Conservation (phyloP, 2,329 filamentous ascomycete genomes). For the Thielaviopsis musarum region DNA sequence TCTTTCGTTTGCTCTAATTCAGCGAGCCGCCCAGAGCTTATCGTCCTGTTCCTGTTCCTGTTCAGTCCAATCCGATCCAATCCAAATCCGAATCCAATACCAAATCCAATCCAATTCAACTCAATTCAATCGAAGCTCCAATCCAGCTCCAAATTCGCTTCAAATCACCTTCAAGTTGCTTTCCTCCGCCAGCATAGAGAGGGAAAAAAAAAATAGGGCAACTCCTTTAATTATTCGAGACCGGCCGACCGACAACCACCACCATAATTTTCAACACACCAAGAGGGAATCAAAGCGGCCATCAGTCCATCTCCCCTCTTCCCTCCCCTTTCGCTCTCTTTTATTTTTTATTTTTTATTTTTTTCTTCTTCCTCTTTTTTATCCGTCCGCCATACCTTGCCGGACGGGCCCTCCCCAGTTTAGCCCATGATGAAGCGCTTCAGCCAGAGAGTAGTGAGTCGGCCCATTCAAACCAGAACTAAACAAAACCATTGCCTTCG, state of each 20-base stretch:
- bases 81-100: background rate
- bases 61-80: background rate
- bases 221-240: background rate
- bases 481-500: background rate
- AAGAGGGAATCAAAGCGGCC: background rate
- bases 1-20: background rate
- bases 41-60: background rate
- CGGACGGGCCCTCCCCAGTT: slow-evolving; percentile 14
- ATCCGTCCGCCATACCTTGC: slow-evolving; percentile 10
- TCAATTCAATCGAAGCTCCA: background rate
- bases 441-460: slow-evolving; percentile 86
- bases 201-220: background rate
- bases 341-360: background rate
- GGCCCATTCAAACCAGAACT: background rate
- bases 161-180: background rate
- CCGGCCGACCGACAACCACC: background rate
- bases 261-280: background rate
- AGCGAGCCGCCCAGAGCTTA: background rate
- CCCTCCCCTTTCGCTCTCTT: slow-evolving; percentile 3
- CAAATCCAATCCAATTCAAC: background rate
- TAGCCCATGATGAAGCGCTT: slow-evolving; percentile 79
- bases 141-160: background rate
- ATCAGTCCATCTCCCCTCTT: slow-evolving; percentile 3
- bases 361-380: slow-evolving; percentile 1
- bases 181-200: background rate